Percentiles rank a stretch among this genome's conserved stretches.
These are phyloP conservation scores for Kluyveromyces siamensis DNA, from an alignment of 805 yeast genomes.

Conservation along the genomic window DNA sequence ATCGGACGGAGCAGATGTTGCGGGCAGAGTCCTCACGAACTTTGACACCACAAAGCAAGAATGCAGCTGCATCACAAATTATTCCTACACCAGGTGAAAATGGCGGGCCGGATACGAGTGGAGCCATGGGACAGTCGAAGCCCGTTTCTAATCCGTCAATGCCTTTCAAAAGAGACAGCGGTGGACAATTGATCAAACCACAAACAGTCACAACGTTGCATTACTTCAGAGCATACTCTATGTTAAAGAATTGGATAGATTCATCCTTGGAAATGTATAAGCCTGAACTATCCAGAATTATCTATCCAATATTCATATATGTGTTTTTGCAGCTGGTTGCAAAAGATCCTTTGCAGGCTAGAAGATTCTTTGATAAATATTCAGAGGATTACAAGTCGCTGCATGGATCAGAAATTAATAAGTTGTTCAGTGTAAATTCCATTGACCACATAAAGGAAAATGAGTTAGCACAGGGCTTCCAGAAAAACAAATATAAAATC, in stretches of 20 bases:
- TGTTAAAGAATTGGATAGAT: constrained; percentile 83
- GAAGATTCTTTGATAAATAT: constrained; percentile 66
- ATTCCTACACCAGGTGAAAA: constrained; percentile 16
- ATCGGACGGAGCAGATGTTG: constrained; percentile 87
- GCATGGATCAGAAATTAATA: constrained; percentile 70
- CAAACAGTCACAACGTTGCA: constrained; percentile 38
- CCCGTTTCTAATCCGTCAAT: constrained; percentile 28
- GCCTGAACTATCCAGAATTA: constrained; percentile 73
- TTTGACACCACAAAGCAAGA: constrained; percentile 39
- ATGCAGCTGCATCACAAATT: constrained; percentile 35
- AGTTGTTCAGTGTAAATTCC: constrained; percentile 63
- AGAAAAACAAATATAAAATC: constrained; percentile 63
- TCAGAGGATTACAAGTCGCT: constrained; percentile 61
- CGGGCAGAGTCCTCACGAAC: constrained; percentile 74
- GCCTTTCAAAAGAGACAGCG: constrained; percentile 24
- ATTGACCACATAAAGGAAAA: constrained; percentile 79
- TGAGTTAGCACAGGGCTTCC: constrained; percentile 67
- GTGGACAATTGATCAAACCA: constrained; percentile 18
- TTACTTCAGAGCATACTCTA: constrained; percentile 71
- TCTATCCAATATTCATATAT: constrained; percentile 91
- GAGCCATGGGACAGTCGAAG: constrained; percentile 19
- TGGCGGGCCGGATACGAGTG: constrained; percentile 22
- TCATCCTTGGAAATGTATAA: constrained; percentile 83
- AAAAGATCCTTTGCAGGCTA: constrained; percentile 55
- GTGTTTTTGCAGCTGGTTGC: constrained; percentile 71